Evolutionary conservation across 768 basidiomycete species (phyloP).

Genomic region (Podaxis sp.): DNA sequence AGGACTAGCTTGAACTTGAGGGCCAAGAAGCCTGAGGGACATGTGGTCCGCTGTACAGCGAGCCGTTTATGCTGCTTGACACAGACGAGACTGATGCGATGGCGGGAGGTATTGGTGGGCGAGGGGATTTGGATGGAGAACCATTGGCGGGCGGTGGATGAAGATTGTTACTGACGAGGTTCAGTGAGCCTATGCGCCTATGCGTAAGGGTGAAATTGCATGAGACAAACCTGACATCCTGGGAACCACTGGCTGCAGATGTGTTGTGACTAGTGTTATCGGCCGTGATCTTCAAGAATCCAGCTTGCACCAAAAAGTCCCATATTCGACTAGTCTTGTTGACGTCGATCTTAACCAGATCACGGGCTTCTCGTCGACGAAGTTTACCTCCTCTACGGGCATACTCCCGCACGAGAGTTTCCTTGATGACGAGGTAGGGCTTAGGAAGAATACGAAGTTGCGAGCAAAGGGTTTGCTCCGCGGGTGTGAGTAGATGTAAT

Average conservation of each 20-base stretch:
- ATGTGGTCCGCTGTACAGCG: slow-evolving; percentile 32
- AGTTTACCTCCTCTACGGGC: slow-evolving; percentile 86
- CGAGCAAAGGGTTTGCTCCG: slow-evolving; percentile 87
- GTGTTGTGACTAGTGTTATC: slow-evolving; percentile 48
- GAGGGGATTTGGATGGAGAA: slow-evolving; percentile 36
- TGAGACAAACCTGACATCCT: slow-evolving; percentile 35
- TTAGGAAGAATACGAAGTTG: slow-evolving; percentile 89
- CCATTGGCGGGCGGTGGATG: slow-evolving; percentile 26
- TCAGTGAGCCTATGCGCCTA: not conserved
- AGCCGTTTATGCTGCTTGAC: slow-evolving; percentile 37
- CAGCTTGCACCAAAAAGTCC: slow-evolving; percentile 89
- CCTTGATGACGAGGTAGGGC: slow-evolving; percentile 95
- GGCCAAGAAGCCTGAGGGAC: slow-evolving; percentile 29
- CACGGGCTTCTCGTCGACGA: slow-evolving; percentile 83
- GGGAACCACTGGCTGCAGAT: slow-evolving; percentile 31
- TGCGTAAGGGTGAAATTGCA: not conserved
- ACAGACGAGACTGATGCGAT: slow-evolving; percentile 24
- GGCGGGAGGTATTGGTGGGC: slow-evolving; percentile 27
- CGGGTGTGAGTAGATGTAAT: slow-evolving; percentile 83
- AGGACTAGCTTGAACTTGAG: slow-evolving; percentile 18
- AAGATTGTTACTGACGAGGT: slow-evolving; percentile 15
- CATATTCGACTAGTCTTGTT: slow-evolving; percentile 91
- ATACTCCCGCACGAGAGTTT: slow-evolving; percentile 91
- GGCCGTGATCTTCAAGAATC: slow-evolving; percentile 70
- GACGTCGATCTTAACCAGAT: slow-evolving; percentile 89